Base-by-base conservation (phyloP, 805 yeast species). In the Torulaspora delbrueckii region DNA sequence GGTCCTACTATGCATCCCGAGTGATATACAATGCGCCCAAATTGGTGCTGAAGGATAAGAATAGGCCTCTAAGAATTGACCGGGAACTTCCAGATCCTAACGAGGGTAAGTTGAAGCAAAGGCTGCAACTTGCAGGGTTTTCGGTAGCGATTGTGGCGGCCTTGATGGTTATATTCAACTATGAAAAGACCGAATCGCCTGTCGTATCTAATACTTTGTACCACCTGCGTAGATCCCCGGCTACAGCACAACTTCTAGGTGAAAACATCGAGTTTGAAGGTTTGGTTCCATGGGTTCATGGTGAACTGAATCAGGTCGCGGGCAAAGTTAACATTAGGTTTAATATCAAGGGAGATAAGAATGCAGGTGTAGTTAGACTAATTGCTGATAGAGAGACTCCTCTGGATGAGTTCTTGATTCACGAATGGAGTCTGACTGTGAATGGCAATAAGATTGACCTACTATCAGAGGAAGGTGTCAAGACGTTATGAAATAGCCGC, bases 131-230 rank as follows among this genome's bases (percentile, higher is more conserved):
- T 62, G 64, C 73, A 5, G 66, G 68, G 2, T 85, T 84, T 59
- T 66, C 75, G 37, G 63, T 70, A 10, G 66, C 76, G 42, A 79
- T 84, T 76, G 75, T 75, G 19, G 66, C 73, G 3, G 68, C 83
- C 1, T 67, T 84, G 40, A 70, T 76, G 25, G 75, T 86, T 25
- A 86, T 91, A 57, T 83, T 91, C 76, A 90, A 93, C 71, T 90
- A 91, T 67, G 99, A 93, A 64, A 90, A 89, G 63, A 81, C 89
- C 14, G 81, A 85, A 37, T 86, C 96, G 10, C 97, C 98, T 1
- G 77, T 91, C 48, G 84, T 91, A 56, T 78, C 84, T 33, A 90
- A 96, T 5, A 84, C 96, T 3, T 70, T 93, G 63, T 89, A 87
- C 65, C 84, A 87, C 52, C 68, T 91, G 56, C 78, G 99, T 61